Evolutionary conservation across 2,329 filamentous ascomycete species (phyloP).

Genomic region (Aureobasidium sp.): DNA sequence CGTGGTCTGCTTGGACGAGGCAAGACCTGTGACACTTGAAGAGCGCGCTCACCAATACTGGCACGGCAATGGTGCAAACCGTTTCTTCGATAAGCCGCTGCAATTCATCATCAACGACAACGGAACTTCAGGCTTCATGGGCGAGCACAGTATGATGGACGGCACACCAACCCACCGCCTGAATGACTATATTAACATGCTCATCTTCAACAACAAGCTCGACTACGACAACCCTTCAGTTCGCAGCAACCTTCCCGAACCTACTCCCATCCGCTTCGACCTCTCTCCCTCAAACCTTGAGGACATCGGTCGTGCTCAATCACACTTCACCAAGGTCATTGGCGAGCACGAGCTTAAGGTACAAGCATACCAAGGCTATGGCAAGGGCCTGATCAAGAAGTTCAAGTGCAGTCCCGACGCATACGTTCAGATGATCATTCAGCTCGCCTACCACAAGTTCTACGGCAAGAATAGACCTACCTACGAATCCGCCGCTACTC

Average conservation of each 20-base stretch:
- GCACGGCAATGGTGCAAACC: conserved; percentile 93
- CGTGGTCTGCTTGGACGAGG: conserved; percentile 87
- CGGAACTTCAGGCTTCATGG: conserved; percentile 93
- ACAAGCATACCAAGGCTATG: conserved; percentile 94
- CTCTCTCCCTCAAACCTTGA: conserved; percentile 65
- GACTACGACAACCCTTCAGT: conserved; percentile 73
- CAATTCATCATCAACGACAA: conserved; percentile 99
- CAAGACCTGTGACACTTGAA: conserved; percentile 83
- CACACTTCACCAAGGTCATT: conserved; percentile 76
- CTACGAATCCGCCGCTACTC: conserved; percentile 91
- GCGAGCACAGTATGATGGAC: conserved; percentile 99
- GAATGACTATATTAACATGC: conserved; percentile 87
- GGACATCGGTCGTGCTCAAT: conserved; percentile 70
- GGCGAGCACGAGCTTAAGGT: conserved; percentile 83
- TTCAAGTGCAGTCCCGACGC: conserved; percentile 98
- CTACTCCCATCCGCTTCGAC: conserved; percentile 68
- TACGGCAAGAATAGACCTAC: conserved; percentile 96
- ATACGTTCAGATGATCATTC: conserved; percentile 97
- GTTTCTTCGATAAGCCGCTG: conserved; percentile 96
- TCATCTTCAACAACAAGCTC: conserved; percentile 90
- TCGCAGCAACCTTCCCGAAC: conserved; percentile 78
- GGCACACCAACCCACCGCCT: conserved; percentile 94
- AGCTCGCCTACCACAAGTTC: conserved; percentile 98
- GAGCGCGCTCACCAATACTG: conserved; percentile 95
- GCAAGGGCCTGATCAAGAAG: conserved; percentile 98